These are phyloP conservation scores for Silene uniflora DNA, from an alignment of 148 eudicot species.

Conservation along the genomic window DNA sequence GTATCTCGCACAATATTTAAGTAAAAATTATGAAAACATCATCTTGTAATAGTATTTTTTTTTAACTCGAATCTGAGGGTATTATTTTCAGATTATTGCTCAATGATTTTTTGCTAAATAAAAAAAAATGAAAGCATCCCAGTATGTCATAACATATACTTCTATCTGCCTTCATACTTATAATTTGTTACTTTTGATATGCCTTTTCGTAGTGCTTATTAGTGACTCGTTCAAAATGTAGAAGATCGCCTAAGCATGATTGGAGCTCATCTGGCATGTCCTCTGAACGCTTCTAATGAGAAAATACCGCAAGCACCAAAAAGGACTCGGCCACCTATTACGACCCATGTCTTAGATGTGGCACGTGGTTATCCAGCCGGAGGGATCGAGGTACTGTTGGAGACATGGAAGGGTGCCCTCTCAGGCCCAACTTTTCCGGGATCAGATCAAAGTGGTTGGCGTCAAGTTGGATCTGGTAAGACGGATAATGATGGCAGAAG, in stretches of 20 bases:
- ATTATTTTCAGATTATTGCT: no score
- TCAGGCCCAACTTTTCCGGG: slow-evolving; percentile 48
- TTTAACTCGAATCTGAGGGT: no score
- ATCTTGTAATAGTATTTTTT: no score
- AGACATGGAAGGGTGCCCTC: slow-evolving; percentile 51
- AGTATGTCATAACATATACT: no score
- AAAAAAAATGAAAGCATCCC: no score
- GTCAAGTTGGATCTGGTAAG: slow-evolving; percentile 46
- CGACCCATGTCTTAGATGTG: slow-evolving; percentile 79
- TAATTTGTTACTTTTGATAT: no score
- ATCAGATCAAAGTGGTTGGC: slow-evolving; percentile 46
- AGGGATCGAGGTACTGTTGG: slow-evolving; percentile 68
- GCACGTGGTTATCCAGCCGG: slow-evolving; percentile 67
- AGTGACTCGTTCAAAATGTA: slow-evolving; percentile 36
- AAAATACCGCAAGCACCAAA: slow-evolving; percentile 36
- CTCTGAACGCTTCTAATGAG: slow-evolving; percentile 32
- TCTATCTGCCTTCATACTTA: no score
- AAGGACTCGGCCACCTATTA: slow-evolving; percentile 84
- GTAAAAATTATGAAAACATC: no score
- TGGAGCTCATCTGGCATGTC: slow-evolving; percentile 61
- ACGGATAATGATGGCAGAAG: slow-evolving; percentile 89
- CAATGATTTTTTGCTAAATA: no score
- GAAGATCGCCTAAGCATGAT: slow-evolving; percentile 86
- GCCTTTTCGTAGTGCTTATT: slow-evolving; percentile 8
- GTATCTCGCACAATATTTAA: no score